Evolutionary conservation across 2,329 filamentous ascomycete species (phyloP).

Genomic region (Paraconiothyrium brasiliense): DNA sequence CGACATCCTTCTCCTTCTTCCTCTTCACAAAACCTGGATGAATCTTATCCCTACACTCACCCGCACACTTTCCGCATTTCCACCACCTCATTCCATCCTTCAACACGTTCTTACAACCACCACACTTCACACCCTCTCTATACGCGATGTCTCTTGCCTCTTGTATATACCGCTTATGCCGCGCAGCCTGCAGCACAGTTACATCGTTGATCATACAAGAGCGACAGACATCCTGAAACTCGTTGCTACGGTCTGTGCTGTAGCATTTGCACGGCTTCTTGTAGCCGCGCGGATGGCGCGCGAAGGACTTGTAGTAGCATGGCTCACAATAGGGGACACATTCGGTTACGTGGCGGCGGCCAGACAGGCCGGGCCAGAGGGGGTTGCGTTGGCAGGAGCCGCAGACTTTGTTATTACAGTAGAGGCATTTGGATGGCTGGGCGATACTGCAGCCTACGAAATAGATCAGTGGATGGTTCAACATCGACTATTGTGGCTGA

Average conservation of each 20-base stretch:
- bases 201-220: constrained; percentile 15
- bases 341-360: constrained; percentile 22
- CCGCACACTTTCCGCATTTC: constrained; percentile 29
- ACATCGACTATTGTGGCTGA: background rate
- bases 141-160: constrained; percentile 25
- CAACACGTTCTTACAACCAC: constrained; percentile 22
- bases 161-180: constrained; percentile 25
- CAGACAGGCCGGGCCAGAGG: constrained; percentile 22
- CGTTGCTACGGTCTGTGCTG: constrained; percentile 11
- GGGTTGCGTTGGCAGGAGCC: background rate
- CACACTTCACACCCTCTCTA: constrained; percentile 20
- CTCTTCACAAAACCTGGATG: constrained; percentile 26
- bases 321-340: constrained; percentile 27
- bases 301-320: constrained; percentile 26
- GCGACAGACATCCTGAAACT: constrained; percentile 23
- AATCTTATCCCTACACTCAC: constrained; percentile 28
- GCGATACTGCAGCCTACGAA: background rate
- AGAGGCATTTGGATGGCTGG: constrained; percentile 18
- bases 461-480: background rate
- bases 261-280: constrained; percentile 24
- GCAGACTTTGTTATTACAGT: constrained; percentile 33
- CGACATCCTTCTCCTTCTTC: constrained; percentile 22
- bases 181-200: constrained; percentile 9
- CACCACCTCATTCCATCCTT: constrained; percentile 28
- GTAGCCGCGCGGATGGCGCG: constrained; percentile 3